phyloP scores from a whole-genome alignment of 257 asterid species.

The Solanum tarapatanum region DNA sequence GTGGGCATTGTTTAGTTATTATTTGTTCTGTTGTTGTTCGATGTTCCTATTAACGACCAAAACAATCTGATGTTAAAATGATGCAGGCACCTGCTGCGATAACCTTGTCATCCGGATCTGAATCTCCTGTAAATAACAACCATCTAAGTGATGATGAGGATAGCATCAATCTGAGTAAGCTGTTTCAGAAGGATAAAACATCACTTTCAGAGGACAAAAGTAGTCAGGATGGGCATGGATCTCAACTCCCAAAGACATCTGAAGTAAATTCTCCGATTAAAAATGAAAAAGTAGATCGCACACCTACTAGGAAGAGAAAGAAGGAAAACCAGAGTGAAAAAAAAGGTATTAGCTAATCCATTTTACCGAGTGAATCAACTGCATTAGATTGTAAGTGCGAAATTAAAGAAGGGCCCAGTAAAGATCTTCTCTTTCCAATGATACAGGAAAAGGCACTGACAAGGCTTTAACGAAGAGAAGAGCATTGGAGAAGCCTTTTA shows the following conservation, averaged over 20 bases:
- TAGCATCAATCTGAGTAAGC: background rate
- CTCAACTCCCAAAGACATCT: background rate
- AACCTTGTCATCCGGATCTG: slow-evolving; percentile 1
- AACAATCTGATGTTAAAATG: background rate
- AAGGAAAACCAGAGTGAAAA: background rate
- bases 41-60: background rate
- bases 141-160: slow-evolving; percentile 4
- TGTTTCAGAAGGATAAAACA: background rate
- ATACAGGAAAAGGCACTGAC: background rate
- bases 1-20: background rate
- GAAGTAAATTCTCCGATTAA: background rate
- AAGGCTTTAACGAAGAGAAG: slow-evolving; percentile 2
- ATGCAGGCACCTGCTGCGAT: background rate
- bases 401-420: background rate
- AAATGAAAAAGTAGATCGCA: background rate
- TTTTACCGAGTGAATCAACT: background rate
- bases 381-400: background rate
- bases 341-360: background rate
- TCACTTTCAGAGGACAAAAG: background rate
- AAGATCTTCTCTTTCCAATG: background rate
- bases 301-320: slow-evolving; percentile 3
- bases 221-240: background rate
- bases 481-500: background rate
- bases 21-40: background rate
- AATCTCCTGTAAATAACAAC: background rate